Percentiles rank a stretch among this genome's conserved stretches.
Conservation (phyloP, 306 rosid genomes). For the Trifolium subterraneum region DNA sequence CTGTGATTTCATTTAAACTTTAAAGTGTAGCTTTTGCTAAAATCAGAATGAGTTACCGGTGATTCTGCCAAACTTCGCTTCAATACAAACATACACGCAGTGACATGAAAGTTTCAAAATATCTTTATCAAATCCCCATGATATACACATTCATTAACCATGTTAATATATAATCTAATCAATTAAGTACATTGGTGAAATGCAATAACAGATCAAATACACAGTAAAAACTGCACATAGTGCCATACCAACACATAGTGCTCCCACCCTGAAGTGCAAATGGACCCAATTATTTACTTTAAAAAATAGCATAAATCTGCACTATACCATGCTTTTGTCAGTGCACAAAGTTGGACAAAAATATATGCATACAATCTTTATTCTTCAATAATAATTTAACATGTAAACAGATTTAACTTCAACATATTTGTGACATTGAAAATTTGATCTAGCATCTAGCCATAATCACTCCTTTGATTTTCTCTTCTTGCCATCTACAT, state of each 20-base stretch:
- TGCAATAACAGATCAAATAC: too few relatives aligned
- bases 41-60: too few relatives aligned
- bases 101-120: too few relatives aligned
- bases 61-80: neutral
- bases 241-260: too few relatives aligned
- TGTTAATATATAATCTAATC: too few relatives aligned
- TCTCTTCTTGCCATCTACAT: slow-evolving; percentile 22
- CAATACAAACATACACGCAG: neutral
- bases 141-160: too few relatives aligned
- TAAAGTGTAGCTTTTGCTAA: neutral
- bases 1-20: neutral
- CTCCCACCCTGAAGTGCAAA: too few relatives aligned
- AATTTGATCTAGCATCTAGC: slow-evolving; percentile 13
- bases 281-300: too few relatives aligned
- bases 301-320: neutral
- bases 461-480: slow-evolving; percentile 2
- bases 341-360: neutral
- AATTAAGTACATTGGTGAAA: too few relatives aligned
- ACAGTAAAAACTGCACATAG: too few relatives aligned
- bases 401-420: neutral
- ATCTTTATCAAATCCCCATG: too few relatives aligned
- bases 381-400: slow-evolving; percentile 17
- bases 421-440: slow-evolving; percentile 34
- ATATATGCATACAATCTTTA: slow-evolving; percentile 1
- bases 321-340: neutral